These are phyloP conservation scores for Achlya hypogyna DNA, from an alignment of 352 stramenopile species.

Conservation along the genomic window DNA sequence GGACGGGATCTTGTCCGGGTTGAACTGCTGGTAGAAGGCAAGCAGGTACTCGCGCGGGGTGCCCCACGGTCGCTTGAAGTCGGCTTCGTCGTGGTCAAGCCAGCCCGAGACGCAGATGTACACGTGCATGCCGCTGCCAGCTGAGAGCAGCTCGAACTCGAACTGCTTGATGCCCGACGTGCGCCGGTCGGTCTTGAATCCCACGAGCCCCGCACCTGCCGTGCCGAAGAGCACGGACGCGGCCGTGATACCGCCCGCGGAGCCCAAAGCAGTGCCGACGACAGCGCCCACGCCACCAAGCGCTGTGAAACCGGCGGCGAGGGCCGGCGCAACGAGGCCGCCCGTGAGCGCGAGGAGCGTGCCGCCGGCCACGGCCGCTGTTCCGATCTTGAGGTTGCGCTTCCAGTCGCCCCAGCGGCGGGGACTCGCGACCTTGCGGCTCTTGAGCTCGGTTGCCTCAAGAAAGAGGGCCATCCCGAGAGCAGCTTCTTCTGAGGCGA, in stretches of 20 bases:
- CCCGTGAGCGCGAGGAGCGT: constrained; percentile 66
- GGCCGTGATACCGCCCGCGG: constrained; percentile 45
- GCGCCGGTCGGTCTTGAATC: constrained; percentile 67
- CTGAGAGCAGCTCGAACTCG: constrained; percentile 68
- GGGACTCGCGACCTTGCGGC: constrained; percentile 49
- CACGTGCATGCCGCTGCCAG: constrained; percentile 78
- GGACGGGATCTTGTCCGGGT: constrained; percentile 64
- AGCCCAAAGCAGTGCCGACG: constrained; percentile 50
- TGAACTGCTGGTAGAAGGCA: constrained; percentile 58
- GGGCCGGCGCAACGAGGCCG: constrained; percentile 46
- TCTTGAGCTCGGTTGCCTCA: constrained; percentile 60
- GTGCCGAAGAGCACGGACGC: constrained; percentile 76
- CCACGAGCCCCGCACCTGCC: constrained; percentile 60
- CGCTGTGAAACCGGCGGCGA: constrained; percentile 46
- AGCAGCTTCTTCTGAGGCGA: constrained; percentile 54
- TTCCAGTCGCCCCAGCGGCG: constrained; percentile 69
- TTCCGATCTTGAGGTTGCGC: constrained; percentile 61
- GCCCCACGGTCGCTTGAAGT: constrained; percentile 67
- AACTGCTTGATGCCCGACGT: constrained; percentile 73
- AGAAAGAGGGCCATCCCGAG: constrained; percentile 65
- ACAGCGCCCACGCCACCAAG: constrained; percentile 52
- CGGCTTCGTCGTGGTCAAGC: constrained; percentile 59
- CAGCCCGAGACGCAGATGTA: constrained; percentile 82
- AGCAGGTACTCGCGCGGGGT: constrained; percentile 69
- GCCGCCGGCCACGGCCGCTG: constrained; percentile 54